A percentile compares a stretch with the other conserved stretches of the same genome.
phyloP scores from a whole-genome alignment of 2,329 filamentous ascomycete species.

The Diaporthe aspalathi region DNA sequence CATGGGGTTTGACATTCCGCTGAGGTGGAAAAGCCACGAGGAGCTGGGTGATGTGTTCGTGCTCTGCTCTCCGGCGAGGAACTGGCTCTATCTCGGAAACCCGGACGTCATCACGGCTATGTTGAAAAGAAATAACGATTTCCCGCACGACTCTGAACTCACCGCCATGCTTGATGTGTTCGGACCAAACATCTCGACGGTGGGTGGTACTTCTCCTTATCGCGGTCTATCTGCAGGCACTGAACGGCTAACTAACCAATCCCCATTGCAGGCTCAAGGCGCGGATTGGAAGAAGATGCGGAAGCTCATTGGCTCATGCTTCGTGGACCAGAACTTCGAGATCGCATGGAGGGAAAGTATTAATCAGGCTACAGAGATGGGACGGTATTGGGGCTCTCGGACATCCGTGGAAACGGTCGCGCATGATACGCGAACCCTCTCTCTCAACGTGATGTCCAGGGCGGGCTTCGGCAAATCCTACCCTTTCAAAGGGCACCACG shows the following conservation, averaged over 20 bases:
- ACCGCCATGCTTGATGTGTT: conserved; percentile 41
- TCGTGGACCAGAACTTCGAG: conserved; percentile 47
- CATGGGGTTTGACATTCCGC: conserved; percentile 40
- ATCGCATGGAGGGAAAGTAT: conserved; percentile 47
- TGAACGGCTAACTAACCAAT: neutral
- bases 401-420: conserved; percentile 40
- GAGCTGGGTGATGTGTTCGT: conserved; percentile 45
- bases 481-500: conserved; percentile 46
- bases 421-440: conserved; percentile 45
- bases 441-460: conserved; percentile 45
- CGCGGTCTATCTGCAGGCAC: neutral
- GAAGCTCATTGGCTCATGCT: conserved; percentile 43
- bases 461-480: conserved; percentile 48
- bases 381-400: conserved; percentile 44
- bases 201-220: neutral
- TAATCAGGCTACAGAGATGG: conserved; percentile 44
- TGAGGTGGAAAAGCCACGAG: conserved; percentile 33
- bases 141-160: conserved; percentile 38
- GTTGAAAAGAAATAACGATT: conserved; percentile 38
- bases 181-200: conserved; percentile 41
- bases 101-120: conserved; percentile 37
- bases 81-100: conserved; percentile 40
- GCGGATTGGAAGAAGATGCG: conserved; percentile 44
- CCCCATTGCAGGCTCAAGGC: conserved; percentile 34
- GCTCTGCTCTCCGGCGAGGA: conserved; percentile 37